Evolutionary conservation across 352 stramenopile species (phyloP), one percentile per base, ranked within the genome.

Genomic region (Plasmopara muralis): DNA sequence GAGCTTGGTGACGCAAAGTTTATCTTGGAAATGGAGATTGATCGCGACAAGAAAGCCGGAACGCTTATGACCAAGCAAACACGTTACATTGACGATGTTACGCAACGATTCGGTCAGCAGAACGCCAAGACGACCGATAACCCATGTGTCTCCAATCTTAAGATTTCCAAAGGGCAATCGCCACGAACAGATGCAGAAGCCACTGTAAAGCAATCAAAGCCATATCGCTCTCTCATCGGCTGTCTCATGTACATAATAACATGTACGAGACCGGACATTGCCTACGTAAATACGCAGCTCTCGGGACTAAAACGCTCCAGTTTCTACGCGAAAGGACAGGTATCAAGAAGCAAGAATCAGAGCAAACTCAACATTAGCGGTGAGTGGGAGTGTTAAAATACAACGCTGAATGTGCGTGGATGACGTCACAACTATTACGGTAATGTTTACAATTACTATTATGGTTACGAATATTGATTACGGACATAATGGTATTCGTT

Each of bases 21-120:
- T 37, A 57, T 68, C 5, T 7, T 64, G 14, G 57, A 50, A 0
- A 63, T 66, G 54, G 46, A 68, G n/a, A 61, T 71, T 2, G 44
- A 59, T 6, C 50, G 55, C 29, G 48, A 66, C 10, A 15, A 38
- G 18, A 6, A 2, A 0, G 43, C 31, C 31, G 31, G 7, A 35
- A 5, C 31, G 7, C 10, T 35, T 12, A 35, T 35, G 4, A 35
- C 4, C 30, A 64, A 56, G 18, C 57, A 64, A 15, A 57, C 50
- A 0, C 31, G 42, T 49, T 8, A 9, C 9, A 51, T 25, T 12
- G 4, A 35, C 31, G 31, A 5, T 12, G 31, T 8, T 12, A 12
- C 31, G 31, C 6, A 25, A 12, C 49, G 50, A 6, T 58, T 68
- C 15, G 45, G 45, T 0, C 50, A 54, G 44, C 25, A 57, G 16